Conservation (phyloP, 108 stramenopile species). For the Cylindrotheca fusiformis region DNA sequence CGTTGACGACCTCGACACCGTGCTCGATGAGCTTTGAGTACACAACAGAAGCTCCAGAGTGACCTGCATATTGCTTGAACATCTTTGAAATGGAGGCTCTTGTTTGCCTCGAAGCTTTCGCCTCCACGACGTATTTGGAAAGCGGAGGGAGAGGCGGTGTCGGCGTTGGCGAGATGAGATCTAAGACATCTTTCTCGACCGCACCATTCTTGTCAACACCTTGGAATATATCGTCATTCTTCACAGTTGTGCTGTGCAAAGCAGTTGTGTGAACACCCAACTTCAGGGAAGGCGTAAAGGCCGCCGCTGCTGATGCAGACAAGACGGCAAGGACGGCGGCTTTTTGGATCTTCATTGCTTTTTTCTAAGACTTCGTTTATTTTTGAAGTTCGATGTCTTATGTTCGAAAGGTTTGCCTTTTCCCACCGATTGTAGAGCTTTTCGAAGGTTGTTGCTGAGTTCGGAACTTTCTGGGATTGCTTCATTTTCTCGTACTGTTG, state of each 20-base stretch:
- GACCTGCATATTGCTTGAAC: constrained; percentile 53
- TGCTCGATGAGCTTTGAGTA: constrained; percentile 83
- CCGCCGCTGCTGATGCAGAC: constrained; percentile 19
- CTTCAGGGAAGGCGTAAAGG: constrained; percentile 26
- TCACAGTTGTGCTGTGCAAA: constrained; percentile 13
- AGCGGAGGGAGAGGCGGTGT: not conserved
- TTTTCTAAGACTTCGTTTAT: not conserved
- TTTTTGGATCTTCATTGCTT: constrained; percentile 26
- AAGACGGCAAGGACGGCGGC: constrained; percentile 30
- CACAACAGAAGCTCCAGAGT: constrained; percentile 80
- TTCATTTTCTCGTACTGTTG: too few relatives aligned
- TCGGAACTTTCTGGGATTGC: too few relatives aligned
- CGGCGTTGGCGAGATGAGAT: constrained; percentile 5
- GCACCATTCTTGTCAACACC: constrained; percentile 16
- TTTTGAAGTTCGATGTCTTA: too few relatives aligned
- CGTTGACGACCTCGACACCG: constrained; percentile 83
- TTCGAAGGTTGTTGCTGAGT: too few relatives aligned
- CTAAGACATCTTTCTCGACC: constrained; percentile 10
- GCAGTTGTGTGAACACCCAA: not conserved
- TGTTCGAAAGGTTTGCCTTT: too few relatives aligned
- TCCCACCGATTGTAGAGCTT: too few relatives aligned
- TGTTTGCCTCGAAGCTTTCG: constrained; percentile 19
- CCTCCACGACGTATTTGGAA: constrained; percentile 23
- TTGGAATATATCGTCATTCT: constrained; percentile 15
- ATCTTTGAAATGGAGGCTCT: constrained; percentile 27